Evolutionary conservation across 192 early-diverging fungal species (phyloP), one percentile per base, ranked within the genome.

Genomic region (Coemansia erecta): DNA sequence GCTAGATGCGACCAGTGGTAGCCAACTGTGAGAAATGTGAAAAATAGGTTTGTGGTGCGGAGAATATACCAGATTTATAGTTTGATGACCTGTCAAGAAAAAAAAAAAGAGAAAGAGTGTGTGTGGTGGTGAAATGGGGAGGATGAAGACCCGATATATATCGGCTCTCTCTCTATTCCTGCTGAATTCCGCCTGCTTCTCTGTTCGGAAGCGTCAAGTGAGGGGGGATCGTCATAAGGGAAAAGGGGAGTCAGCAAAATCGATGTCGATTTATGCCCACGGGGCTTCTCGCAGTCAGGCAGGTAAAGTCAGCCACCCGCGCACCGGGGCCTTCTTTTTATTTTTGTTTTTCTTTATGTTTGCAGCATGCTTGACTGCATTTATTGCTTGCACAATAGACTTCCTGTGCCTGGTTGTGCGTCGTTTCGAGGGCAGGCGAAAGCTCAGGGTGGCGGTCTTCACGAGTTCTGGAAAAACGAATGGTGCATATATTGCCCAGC

Each of bases 111-210:
- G 61, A 13, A 37, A 62, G 40, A 54, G 22, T 17, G n/a, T n/a
- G n/a, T n/a, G n/a, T n/a, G n/a, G n/a, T 42, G 28, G 37, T 40
- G 26, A 33, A 42, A 40, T 31, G 47, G 47, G 13, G 24, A 49
- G 11, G 47, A 24, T 26, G 21, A 24, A 26, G 47, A 26, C 19
- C 21, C 28, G 28, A 31, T 31, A 31, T 31, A 31, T 31, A 24
- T 13, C 22, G 21, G 4, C 22, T 13, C 22, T 22, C 8, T 24
- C 14, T 26, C 13, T 24, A n/a, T 49, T 49, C 47, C 50, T 26
- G 42, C 28, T 64, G 62, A 64, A 56, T 44, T 64, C 54, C 62
- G 54, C 50, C 37, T 41, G 22, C 23, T 17, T 56, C 28, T 31
- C 28, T 7, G 28, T 31, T 7, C 28, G 28, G 28, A 31, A 31